These are phyloP conservation scores for Pontederia crassipes DNA, from an alignment of 176 grass and related monocot species.

Conservation along the genomic window DNA sequence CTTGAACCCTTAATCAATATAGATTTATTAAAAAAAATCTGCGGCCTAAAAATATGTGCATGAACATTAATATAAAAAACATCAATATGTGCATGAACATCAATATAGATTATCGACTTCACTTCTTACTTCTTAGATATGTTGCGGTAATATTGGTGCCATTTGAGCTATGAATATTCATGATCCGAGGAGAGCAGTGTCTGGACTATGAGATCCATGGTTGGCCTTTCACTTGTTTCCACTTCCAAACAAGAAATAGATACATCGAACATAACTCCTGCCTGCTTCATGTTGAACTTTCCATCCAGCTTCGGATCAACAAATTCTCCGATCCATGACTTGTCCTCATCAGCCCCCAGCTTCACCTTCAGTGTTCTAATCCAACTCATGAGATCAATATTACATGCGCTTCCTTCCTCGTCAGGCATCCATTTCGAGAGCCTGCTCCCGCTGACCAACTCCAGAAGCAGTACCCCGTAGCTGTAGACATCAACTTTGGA, in stretches of 20 bases:
- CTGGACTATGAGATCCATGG: constrained; percentile 27
- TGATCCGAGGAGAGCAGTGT: constrained; percentile 27
- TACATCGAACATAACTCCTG: constrained; percentile 23
- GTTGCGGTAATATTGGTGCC: too few relatives aligned
- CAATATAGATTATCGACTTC: too few relatives aligned
- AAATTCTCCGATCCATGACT: constrained; percentile 28
- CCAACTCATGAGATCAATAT: not conserved
- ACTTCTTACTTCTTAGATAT: too few relatives aligned
- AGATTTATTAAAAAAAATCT: too few relatives aligned
- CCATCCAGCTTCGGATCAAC: constrained; percentile 26
- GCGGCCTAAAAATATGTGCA: too few relatives aligned
- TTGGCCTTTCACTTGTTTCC: constrained; percentile 28
- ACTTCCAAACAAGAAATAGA: constrained; percentile 36
- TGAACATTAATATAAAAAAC: too few relatives aligned
- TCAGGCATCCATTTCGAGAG: constrained; percentile 27
- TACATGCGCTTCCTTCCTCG: constrained; percentile 15
- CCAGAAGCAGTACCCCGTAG: constrained; percentile 42
- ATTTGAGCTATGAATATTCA: too few relatives aligned
- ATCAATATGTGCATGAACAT: too few relatives aligned
- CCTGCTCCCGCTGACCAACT: constrained; percentile 31
- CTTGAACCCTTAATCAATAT: too few relatives aligned
- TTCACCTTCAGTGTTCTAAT: constrained; percentile 21
- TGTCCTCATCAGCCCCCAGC: constrained; percentile 10
- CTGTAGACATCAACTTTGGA: constrained; percentile 48
- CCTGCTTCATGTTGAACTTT: constrained; percentile 28